Evolutionary conservation across 768 basidiomycete genomes (phyloP), one percentile per base, ranked within the genome.

Genomic region (Serendipita sp.): DNA sequence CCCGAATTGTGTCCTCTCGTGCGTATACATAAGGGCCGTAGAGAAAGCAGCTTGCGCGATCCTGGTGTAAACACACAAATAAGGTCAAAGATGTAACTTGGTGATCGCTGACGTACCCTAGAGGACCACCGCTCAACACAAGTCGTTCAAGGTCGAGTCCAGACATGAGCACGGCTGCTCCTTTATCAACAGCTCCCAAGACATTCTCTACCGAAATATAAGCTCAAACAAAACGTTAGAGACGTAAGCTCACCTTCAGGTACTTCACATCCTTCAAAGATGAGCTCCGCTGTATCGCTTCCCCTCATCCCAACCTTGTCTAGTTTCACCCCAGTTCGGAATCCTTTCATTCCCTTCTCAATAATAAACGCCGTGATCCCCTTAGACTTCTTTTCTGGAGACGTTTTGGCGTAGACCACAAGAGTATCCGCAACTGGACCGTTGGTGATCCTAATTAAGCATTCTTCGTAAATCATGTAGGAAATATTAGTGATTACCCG

Each of bases 251-350:
- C 63, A 91, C 91, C 88, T 71, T 88, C 84, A 0, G 94, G 91
- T 2, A 97, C 87, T 68, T 86, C 81, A 68, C 91, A 94, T 68
- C 91, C 80, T 68, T 95, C 90, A 65, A 97, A 96, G 18, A 94
- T 84, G 27, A 96, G 76, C 71, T 97, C 94, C 67, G 91, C 91
- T 2, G 94, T 97, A 69, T 96, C 92, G 66, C 88, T 91, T 44
- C 94, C 94, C 69, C 94, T 78, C 94, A 97, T 97, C 74, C 94
- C 94, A 70, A 96, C 85, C 73, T 97, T 97, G 73, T 97, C 94
- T 23, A 97, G 77, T 69, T 94, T 92, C 65, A 87, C 89, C 68
- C 87, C 86, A 0, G 90, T 88, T 3, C 90, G 91, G 73, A 94
- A 94, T 0, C 91, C 94, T 46, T 80, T 73, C 72, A 87, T 91